A percentile compares a stretch with the other conserved stretches of the same genome.
Evolutionary conservation across 331 rosid genomes (phyloP).

Genomic region (Spiraea crenata): DNA sequence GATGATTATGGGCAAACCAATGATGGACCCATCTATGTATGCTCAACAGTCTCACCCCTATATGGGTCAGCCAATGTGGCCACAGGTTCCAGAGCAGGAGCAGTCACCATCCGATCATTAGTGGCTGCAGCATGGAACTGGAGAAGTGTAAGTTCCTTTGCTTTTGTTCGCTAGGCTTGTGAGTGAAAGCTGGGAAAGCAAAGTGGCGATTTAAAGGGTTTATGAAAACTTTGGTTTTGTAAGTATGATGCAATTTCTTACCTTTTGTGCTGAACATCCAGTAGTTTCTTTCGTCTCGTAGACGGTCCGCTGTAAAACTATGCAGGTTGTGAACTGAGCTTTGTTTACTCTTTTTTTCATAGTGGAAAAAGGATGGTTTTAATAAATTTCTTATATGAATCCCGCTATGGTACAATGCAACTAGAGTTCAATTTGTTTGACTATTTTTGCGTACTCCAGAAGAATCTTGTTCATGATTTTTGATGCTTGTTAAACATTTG

Average conservation of each 20-base stretch:
- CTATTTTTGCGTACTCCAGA: no score
- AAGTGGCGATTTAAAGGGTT: conserved; percentile 17
- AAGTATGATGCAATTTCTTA: conserved; percentile 8
- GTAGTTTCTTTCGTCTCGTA: background rate
- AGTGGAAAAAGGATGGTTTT: background rate
- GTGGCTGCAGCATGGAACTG: conserved; percentile 22
- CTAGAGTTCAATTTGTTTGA: no score
- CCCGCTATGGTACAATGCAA: no score
- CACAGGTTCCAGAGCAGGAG: conserved; percentile 63
- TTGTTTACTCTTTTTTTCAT: background rate
- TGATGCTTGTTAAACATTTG: no score
- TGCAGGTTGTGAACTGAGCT: conserved; percentile 6
- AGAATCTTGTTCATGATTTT: no score
- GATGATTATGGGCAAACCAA: conserved; percentile 89
- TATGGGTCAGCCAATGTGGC: conserved; percentile 82
- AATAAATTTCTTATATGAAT: background rate
- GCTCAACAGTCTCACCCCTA: conserved; percentile 74
- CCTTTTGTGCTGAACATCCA: background rate
- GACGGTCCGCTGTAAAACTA: background rate
- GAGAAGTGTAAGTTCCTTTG: conserved; percentile 30
- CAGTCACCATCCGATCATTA: conserved; percentile 69
- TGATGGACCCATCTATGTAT: conserved; percentile 76
- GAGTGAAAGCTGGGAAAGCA: conserved; percentile 24
- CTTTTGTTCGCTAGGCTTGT: conserved; percentile 21
- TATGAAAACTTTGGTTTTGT: conserved; percentile 6